These are phyloP conservation scores for Aspergillus hortae DNA, from an alignment of 2,329 filamentous ascomycete species.

Conservation along the genomic window DNA sequence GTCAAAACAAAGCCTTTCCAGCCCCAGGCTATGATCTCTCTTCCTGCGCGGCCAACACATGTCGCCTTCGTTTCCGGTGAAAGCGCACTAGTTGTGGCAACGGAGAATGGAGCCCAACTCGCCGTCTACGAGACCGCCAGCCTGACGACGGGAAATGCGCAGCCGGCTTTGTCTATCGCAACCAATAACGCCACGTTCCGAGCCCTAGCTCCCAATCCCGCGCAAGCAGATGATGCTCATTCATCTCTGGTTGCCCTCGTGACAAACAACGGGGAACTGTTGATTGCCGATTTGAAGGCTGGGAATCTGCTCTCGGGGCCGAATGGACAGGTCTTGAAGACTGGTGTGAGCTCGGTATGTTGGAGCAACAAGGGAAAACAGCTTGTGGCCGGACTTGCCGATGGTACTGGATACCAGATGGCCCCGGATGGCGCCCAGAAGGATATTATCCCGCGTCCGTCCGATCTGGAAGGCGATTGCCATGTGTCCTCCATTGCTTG, in stretches of 20 bases:
- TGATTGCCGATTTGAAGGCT: slow-evolving; percentile 76
- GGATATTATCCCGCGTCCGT: slow-evolving; percentile 73
- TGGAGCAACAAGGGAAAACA: slow-evolving; percentile 97
- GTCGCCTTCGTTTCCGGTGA: slow-evolving; percentile 90
- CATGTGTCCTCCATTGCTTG: slow-evolving; percentile 78
- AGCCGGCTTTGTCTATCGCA: slow-evolving; percentile 69
- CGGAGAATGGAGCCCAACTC: slow-evolving; percentile 75
- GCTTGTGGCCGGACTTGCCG: slow-evolving; percentile 75
- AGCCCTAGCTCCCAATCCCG: slow-evolving; percentile 76
- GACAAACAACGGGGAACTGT: slow-evolving; percentile 72
- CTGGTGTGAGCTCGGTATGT: slow-evolving; percentile 74
- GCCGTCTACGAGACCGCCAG: slow-evolving; percentile 75
- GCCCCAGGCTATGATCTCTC: slow-evolving; percentile 68
- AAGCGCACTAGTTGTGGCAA: slow-evolving; percentile 75
- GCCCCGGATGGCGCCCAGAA: slow-evolving; percentile 75
- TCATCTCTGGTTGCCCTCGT: slow-evolving; percentile 75
- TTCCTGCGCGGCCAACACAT: slow-evolving; percentile 77
- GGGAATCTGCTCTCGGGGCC: slow-evolving; percentile 55
- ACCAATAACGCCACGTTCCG: slow-evolving; percentile 74
- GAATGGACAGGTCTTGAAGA: slow-evolving; percentile 65
- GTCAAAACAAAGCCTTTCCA: slow-evolving; percentile 66
- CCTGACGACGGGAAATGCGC: slow-evolving; percentile 62
- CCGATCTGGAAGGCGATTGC: slow-evolving; percentile 59
- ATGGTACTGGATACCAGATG: slow-evolving; percentile 80
- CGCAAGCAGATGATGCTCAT: slow-evolving; percentile 47